Base-by-base conservation (phyloP, 169 alveolate genomes). In the Plasmodium relictum region DNA sequence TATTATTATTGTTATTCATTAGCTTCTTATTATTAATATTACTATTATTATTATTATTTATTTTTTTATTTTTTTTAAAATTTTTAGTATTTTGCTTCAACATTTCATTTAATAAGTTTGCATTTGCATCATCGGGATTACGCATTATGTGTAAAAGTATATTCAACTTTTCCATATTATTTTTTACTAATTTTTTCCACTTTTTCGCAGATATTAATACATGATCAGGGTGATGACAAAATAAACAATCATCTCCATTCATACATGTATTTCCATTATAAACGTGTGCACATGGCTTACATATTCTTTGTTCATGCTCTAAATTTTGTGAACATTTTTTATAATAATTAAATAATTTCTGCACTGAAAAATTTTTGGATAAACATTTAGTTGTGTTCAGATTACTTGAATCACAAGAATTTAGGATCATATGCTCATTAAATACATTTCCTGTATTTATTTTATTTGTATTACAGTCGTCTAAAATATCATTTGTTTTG, bases 211-310 rank as follows among this genome's bases (percentile, higher is more conserved):
- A 83, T 69, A 83, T 83, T 70, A 83, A 83, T 44, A 69, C 91
- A 69, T 83, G 91, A 39, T 83, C 91, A 26, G 86, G 83, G 45
- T 83, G 91, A 12, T 83, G 91, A 41, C 91, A 83, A 83, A 83
- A 83, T 6, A 73, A 45, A 12, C 91, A 83, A 18, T 83, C 85
- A 70, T 83, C 91, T 22, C 91, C 91, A 72, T 83, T 83, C 74
- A 83, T 61, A 41, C 91, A 83, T 58, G 68, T 83, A 70, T 50
- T 83, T 31, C 91, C 91, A 70, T 83, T 83, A 72, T 83, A 83
- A 8, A 83, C 91, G 39, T 83, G 91, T 39, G 91, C 91, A 83
- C 91, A 83, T 16, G 91, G 91, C 42, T 83, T 83, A 39, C 91
- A 83, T 62, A 62, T 68, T 70, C 91, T 68, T 48, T 83, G 91